Conservation (phyloP, 1,284 basidiomycete species). For the Schizophyllum amplum region DNA sequence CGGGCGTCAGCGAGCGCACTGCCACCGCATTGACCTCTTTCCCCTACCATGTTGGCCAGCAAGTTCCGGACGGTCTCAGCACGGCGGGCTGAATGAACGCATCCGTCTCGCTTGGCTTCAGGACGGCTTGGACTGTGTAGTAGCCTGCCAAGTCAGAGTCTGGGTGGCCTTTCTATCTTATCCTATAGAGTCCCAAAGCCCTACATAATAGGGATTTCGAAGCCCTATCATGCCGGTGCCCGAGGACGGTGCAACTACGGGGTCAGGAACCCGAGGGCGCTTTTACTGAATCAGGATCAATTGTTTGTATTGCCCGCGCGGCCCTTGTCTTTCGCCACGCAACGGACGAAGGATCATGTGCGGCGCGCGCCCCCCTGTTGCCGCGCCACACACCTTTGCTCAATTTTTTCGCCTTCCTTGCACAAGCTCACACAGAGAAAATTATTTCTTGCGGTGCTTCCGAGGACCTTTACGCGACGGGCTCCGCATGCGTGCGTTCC, state of each 20-base stretch:
- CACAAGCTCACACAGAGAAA: not conserved
- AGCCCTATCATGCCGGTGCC: not conserved
- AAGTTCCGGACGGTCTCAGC: not conserved
- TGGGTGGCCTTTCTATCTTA: not conserved
- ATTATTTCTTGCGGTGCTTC: not conserved
- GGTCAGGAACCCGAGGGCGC: not conserved
- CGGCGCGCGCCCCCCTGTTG: not conserved
- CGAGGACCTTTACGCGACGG: not conserved
- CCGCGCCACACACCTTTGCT: not conserved
- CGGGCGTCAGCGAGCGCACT: not conserved
- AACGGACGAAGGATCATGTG: not conserved
- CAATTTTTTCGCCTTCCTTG: not conserved
- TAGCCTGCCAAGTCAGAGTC: not conserved
- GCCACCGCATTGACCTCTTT: not conserved
- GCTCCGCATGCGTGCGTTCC: not conserved
- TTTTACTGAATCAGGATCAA: not conserved
- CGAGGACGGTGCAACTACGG: not conserved
- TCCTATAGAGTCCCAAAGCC: not conserved
- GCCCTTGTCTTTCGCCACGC: not conserved
- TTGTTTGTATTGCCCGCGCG: not conserved
- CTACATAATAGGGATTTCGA: not conserved
- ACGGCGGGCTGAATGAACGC: not conserved
- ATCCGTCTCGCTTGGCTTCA: too few species aligned
- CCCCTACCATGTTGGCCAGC: not conserved
- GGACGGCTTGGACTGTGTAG: not conserved